These are phyloP conservation scores for Acorus gramineus DNA, from an alignment of 106 monocot species.

Conservation along the genomic window DNA sequence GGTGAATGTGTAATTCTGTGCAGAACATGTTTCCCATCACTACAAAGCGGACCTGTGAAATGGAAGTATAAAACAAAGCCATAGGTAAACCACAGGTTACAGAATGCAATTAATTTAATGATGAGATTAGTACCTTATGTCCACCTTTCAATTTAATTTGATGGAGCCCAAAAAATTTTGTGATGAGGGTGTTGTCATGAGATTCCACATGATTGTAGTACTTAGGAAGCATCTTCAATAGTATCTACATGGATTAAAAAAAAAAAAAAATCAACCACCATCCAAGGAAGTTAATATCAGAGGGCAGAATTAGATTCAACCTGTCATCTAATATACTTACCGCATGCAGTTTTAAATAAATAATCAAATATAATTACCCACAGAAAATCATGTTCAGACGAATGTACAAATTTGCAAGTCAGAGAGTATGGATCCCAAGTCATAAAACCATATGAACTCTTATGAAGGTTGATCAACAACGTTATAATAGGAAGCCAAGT, in stretches of 20 bases:
- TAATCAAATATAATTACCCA: no score
- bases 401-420: no score
- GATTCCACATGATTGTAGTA: constrained; percentile 77
- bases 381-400: no score
- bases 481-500: no score
- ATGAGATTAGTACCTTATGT: constrained; percentile 43
- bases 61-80: constrained; percentile 6
- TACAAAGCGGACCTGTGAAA: constrained; percentile 80
- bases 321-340: no score
- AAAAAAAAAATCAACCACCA: neutral
- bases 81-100: neutral
- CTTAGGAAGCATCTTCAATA: constrained; percentile 83
- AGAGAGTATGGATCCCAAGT: no score
- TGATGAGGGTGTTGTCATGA: constrained; percentile 96
- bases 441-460: no score
- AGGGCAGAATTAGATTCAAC: neutral
- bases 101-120: no score
- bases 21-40: constrained; percentile 99
- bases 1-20: constrained; percentile 78
- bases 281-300: neutral
- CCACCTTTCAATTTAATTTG: constrained; percentile 52
- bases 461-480: no score
- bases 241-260: constrained; percentile 31
- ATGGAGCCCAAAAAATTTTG: constrained; percentile 95
- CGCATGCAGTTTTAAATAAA: no score